Base-by-base conservation (phyloP, 768 basidiomycete genomes). In the Brasilioporus rufonigricans region DNA sequence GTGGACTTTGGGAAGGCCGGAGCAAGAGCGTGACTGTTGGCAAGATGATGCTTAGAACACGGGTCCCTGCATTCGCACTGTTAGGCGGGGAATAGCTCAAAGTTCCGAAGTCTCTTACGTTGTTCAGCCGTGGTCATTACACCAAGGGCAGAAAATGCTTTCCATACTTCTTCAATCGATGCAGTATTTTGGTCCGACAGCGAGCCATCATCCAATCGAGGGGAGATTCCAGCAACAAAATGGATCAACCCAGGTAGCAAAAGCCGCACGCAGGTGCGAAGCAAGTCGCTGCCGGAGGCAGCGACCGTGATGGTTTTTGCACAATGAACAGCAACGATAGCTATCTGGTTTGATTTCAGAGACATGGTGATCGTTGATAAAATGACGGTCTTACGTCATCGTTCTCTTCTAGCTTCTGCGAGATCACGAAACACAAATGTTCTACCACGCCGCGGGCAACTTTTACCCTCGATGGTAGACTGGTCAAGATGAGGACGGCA, bases 301-400 rank as follows among this genome's bases (percentile, higher is more conserved):
- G 94, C 85, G 6, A 82, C 69, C 33, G 92, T 78, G 39, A 98
- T 73, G 0, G 94, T 95, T 65, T 89, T 91, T 2, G 89, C 84
- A 63, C 96, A 98, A 62, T 98, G 93, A 2, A 88, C 83, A 2
- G 94, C 93, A 3, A 90, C 91, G n/a, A 92, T 68, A 2, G 89
- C 84, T 38, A 85, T 75, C 91, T 97, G 53, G 27, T 27, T 40
- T 9, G 40, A 35, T 56, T 54, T 59, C 27, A 39, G 32, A 2
- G 35, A 40, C 21, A 43, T 23, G 26, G 38, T 12, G 33, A 60
- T 41, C 8, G 18, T n/a, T n/a, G 27, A n/a, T 9, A 10, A 5
- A 29, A 43, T 18, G 24, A 62, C 73, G 24, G 44, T 21, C 61
- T 59, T 61, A 91, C 92, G 61, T 93, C 90, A 61, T 83, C 76